Percentiles rank a stretch among this genome's conserved stretches.
Conservation (phyloP, 179 eudicot genomes). For the Gypsophila paniculata region DNA sequence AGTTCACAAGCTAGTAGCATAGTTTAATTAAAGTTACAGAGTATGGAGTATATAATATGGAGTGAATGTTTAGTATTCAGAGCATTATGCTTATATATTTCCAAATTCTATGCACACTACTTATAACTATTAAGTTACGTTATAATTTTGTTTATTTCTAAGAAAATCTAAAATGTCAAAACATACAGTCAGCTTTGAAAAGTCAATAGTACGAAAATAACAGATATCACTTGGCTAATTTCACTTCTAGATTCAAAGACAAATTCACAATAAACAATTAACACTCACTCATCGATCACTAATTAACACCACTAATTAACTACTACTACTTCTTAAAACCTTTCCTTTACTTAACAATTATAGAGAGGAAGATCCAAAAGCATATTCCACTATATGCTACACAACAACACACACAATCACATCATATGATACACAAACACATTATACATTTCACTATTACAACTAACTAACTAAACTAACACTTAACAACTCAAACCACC, state of each 20-base stretch:
- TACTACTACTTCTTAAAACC: background rate
- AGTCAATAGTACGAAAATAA: background rate
- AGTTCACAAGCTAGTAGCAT: too few species aligned
- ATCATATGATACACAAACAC: background rate
- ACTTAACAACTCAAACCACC: conserved; percentile 23
- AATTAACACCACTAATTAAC: background rate
- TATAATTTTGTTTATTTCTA: too few species aligned
- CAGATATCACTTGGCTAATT: background rate
- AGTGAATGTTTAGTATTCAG: too few species aligned
- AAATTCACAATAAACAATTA: conserved; percentile 13
- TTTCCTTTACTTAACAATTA: background rate
- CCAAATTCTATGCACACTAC: too few species aligned
- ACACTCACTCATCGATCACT: too few species aligned
- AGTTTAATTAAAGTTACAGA: too few species aligned
- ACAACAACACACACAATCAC: background rate
- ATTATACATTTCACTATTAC: conserved; percentile 18
- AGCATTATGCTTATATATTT: too few species aligned
- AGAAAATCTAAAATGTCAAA: background rate
- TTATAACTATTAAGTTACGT: too few species aligned
- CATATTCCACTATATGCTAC: conserved; percentile 24
- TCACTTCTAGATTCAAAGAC: background rate
- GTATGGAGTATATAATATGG: too few species aligned
- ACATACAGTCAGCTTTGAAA: conserved; percentile 5
- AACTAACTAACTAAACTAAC: conserved; percentile 34
- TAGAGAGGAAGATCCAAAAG: conserved; percentile 21